Conservation (phyloP, 2,329 filamentous ascomycete genomes). For the Aspergillus transmontanensis region DNA sequence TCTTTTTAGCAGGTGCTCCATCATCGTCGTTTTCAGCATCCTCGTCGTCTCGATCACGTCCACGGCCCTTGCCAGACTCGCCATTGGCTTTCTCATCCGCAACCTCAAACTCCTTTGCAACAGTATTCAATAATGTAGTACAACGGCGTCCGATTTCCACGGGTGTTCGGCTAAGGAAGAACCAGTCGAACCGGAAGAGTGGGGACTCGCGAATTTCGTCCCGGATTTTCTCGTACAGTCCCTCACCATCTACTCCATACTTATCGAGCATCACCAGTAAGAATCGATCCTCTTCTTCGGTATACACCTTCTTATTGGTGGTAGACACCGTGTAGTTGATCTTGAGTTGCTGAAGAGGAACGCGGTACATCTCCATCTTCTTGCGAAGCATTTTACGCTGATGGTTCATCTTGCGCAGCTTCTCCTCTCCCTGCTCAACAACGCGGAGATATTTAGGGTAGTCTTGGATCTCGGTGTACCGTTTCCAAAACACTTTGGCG, state of each 20-base stretch:
- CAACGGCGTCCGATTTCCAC: slow-evolving; percentile 90
- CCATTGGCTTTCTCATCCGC: slow-evolving; percentile 56
- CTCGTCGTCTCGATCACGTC: slow-evolving; percentile 68
- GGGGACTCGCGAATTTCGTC: slow-evolving; percentile 95
- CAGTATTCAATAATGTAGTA: slow-evolving; percentile 89
- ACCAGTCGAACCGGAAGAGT: slow-evolving; percentile 98
- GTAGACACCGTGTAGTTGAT: slow-evolving; percentile 99
- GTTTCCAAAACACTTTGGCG: slow-evolving; percentile 94
- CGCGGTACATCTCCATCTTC: slow-evolving; percentile 96
- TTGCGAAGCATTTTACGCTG: slow-evolving; percentile 90
- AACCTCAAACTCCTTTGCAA: slow-evolving; percentile 91
- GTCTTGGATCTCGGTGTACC: slow-evolving; percentile 86
- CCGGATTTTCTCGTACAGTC: slow-evolving; percentile 90
- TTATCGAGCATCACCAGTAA: slow-evolving; percentile 89
- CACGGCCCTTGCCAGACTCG: slow-evolving; percentile 67
- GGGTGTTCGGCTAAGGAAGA: slow-evolving; percentile 92
- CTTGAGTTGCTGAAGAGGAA: slow-evolving; percentile 95
- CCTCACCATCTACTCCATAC: slow-evolving; percentile 87
- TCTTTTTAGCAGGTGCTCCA: slow-evolving; percentile 88
- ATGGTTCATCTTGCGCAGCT: slow-evolving; percentile 82
- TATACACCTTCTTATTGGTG: slow-evolving; percentile 99
- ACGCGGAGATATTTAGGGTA: slow-evolving; percentile 85
- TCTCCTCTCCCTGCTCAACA: slow-evolving; percentile 91
- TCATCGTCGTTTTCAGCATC: slow-evolving; percentile 83
- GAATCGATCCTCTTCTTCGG: slow-evolving; percentile 96